These are phyloP conservation scores for Aspergillus panamensis DNA, from an alignment of 495 filamentous ascomycete genomes.

Conservation along the genomic window DNA sequence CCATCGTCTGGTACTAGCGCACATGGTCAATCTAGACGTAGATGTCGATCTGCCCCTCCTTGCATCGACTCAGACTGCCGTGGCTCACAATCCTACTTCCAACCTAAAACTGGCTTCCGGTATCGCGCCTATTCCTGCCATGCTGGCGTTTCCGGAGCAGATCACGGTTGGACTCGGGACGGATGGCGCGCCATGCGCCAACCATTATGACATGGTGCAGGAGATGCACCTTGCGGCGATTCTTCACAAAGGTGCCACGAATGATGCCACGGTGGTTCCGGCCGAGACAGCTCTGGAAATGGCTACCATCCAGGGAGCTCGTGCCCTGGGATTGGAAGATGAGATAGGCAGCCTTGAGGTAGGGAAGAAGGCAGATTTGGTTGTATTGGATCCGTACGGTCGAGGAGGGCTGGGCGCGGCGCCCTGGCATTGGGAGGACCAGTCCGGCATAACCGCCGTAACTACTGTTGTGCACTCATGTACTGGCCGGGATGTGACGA, in stretches of 20 bases:
- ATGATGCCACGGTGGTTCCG: conserved; percentile 42
- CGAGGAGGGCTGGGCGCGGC: conserved; percentile 9
- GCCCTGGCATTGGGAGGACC: conserved; percentile 15
- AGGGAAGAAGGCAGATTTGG: conserved; percentile 54
- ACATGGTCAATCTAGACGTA: conserved; percentile 46
- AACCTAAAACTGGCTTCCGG: conserved; percentile 51
- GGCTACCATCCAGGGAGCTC: conserved; percentile 50
- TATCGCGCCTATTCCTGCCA: conserved; percentile 42
- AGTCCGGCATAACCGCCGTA: conserved; percentile 33
- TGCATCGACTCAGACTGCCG: conserved; percentile 36
- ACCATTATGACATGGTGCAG: conserved; percentile 48
- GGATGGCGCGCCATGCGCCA: conserved; percentile 51
- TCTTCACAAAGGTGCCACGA: conserved; percentile 45
- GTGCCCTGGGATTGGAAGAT: conserved; percentile 43
- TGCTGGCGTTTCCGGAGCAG: conserved; percentile 29
- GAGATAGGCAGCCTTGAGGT: conserved; percentile 48
- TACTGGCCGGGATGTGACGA: conserved; percentile 45
- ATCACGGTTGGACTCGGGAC: conserved; percentile 42
- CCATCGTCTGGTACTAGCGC: conserved; percentile 41
- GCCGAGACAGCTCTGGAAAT: conserved; percentile 48
- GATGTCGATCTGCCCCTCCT: conserved; percentile 41
- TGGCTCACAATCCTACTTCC: conserved; percentile 49
- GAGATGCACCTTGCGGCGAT: conserved; percentile 51
- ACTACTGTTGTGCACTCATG: conserved; percentile 48
- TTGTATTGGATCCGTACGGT: conserved; percentile 39